A percentile compares a stretch with the other conserved stretches of the same genome.
These are phyloP conservation scores for Claviceps citrina DNA, from an alignment of 2,329 filamentous ascomycete species.

Conservation along the genomic window DNA sequence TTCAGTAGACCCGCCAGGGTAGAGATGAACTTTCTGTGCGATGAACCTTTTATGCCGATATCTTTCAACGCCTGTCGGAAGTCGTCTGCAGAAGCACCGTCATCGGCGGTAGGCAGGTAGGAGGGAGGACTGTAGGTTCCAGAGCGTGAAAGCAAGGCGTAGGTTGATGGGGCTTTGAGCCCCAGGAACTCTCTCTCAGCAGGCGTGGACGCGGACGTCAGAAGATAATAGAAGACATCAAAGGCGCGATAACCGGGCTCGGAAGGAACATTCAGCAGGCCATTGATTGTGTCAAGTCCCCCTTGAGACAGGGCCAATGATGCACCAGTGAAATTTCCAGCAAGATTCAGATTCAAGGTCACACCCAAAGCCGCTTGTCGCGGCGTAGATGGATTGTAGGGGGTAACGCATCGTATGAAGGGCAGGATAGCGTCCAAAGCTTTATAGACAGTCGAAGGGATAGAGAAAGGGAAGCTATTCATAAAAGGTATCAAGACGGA, in stretches of 20 bases:
- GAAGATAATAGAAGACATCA: slow-evolving; percentile 92
- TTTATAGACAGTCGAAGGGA: slow-evolving; percentile 61
- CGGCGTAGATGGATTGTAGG: slow-evolving; percentile 71
- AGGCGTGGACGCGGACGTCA: slow-evolving; percentile 78
- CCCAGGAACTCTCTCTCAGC: slow-evolving; percentile 80
- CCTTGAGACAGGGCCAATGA: slow-evolving; percentile 67
- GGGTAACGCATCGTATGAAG: slow-evolving; percentile 76
- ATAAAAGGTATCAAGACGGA: slow-evolving; percentile 73
- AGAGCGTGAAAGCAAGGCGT: slow-evolving; percentile 65
- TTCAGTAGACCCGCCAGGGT: slow-evolving; percentile 76
- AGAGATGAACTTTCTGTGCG: slow-evolving; percentile 70
- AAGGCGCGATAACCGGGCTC: slow-evolving; percentile 81
- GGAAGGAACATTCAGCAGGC: slow-evolving; percentile 64
- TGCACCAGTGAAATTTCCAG: slow-evolving; percentile 63
- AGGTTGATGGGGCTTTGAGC: slow-evolving; percentile 61
- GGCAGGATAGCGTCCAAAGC: slow-evolving; percentile 70
- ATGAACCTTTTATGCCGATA: slow-evolving; percentile 82
- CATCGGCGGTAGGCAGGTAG: slow-evolving; percentile 84
- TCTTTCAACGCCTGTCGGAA: slow-evolving; percentile 75
- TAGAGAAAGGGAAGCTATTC: slow-evolving; percentile 60
- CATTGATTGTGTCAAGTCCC: slow-evolving; percentile 70
- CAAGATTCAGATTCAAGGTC: slow-evolving; percentile 65
- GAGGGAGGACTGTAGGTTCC: slow-evolving; percentile 73
- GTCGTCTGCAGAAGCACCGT: slow-evolving; percentile 83
- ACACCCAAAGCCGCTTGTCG: slow-evolving; percentile 69